phyloP scores from a whole-genome alignment of 495 filamentous ascomycete genomes.

The Penicillium psychrofluorescens region DNA sequence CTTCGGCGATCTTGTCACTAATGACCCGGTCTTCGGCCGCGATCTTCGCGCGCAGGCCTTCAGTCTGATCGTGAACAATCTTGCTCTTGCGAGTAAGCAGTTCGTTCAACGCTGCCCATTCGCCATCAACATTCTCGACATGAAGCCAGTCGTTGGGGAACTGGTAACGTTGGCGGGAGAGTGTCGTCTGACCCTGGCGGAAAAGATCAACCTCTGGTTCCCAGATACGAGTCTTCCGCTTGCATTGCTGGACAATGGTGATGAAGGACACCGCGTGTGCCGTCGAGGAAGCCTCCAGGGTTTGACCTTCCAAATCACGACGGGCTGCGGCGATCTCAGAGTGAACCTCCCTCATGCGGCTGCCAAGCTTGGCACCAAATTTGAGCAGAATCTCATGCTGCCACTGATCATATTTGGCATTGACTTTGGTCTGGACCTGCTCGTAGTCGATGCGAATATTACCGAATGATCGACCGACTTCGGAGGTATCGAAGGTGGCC shows the following conservation, averaged over 20 bases:
- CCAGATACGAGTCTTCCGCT: conserved; percentile 87
- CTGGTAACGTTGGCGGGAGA: conserved; percentile 83
- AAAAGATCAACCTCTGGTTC: conserved; percentile 93
- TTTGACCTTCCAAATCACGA: conserved; percentile 80
- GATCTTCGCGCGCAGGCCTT: conserved; percentile 93
- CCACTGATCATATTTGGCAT: conserved; percentile 99
- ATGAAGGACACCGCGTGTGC: conserved; percentile 97
- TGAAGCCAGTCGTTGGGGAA: conserved; percentile 90
- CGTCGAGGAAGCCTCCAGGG: conserved; percentile 85
- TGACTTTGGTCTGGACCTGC: conserved; percentile 96
- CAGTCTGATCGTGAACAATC: conserved; percentile 90
- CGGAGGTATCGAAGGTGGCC: conserved; percentile 91
- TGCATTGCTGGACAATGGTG: conserved; percentile 92
- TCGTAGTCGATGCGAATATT: conserved; percentile 94
- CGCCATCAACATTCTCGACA: conserved; percentile 86
- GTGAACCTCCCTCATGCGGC: conserved; percentile 81
- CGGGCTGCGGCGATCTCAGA: conserved; percentile 83
- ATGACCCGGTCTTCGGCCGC: conserved; percentile 88
- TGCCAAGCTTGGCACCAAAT: conserved; percentile 85
- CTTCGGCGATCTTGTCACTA: conserved; percentile 74
- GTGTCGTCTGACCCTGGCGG: conserved; percentile 84
- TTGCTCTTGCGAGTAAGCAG: conserved; percentile 82
- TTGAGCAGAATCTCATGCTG: conserved; percentile 92
- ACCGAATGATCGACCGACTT: conserved; percentile 83
- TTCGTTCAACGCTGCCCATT: conserved; percentile 88